phyloP scores from a whole-genome alignment of 305 asterid genomes.

The Rubia balearica region DNA sequence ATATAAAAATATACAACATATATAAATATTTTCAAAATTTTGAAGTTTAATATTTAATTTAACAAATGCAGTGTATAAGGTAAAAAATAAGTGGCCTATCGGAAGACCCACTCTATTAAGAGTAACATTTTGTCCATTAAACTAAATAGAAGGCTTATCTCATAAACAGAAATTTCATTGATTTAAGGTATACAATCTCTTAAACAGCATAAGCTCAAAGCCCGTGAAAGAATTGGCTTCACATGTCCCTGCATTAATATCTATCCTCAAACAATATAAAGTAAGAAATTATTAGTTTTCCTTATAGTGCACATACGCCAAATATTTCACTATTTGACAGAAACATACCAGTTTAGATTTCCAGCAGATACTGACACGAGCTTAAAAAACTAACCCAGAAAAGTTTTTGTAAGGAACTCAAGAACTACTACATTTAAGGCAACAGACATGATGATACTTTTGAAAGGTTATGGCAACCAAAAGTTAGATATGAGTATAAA shows the following conservation, averaged over 20 bases:
- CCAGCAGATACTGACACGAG: neutral
- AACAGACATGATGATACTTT: neutral
- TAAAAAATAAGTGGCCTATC: no score
- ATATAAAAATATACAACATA: no score
- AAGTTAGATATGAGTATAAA: neutral
- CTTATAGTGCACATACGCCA: neutral
- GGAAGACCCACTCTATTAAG: no score
- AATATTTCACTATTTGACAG: no score
- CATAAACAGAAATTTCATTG: neutral
- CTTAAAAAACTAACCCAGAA: neutral
- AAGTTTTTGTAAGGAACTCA: neutral
- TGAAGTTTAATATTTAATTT: no score
- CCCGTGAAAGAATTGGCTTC: neutral
- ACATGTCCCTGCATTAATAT: neutral
- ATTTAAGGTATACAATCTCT: neutral
- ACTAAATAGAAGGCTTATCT: neutral
- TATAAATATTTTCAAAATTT: no score
- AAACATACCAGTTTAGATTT: no score
- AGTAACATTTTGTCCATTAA: neutral
- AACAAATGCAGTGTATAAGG: no score
- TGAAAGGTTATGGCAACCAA: neutral
- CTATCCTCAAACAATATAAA: neutral
- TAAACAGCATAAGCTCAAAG: slow-evolving; percentile 1
- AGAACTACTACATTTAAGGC: neutral
- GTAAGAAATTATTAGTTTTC: neutral